Evolutionary conservation across 1,139 yeast genomes (phyloP), one percentile per base, ranked within the genome.

Genomic region (Pichia sp.): DNA sequence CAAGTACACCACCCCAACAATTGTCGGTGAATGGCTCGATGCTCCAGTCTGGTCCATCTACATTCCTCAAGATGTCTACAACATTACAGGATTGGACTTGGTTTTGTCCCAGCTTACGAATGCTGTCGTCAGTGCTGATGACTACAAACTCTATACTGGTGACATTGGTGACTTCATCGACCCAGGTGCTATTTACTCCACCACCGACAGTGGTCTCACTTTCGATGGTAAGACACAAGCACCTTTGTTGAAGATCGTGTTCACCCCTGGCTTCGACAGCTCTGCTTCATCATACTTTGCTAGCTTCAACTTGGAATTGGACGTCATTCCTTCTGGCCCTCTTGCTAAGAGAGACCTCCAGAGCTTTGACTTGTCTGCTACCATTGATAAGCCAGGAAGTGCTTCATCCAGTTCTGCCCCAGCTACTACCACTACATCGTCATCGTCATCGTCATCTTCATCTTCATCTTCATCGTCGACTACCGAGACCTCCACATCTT

Each of bases 211-310:
- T 12, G 50, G 52, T 43, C 31, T 55, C 10, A 34, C 23, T 12
- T 56, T 56, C 21, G 47, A 49, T 28, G 59, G 59, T 48, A 48
- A 39, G 34, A 49, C 58, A 9, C 43, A 49, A 34, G 58, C 52
- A 42, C 59, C 59, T 12, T 45, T 54, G 19, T 45, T 57, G n/a
- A 51, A 48, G 16, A 22, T 54, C n/a, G 34, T 36, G 13, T 30
- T 48, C 37, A 12, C 39, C 21, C 53, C 57, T 40, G n/a, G 21
- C 4, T 12, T 25, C 26, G 52, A 49, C 12, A 2, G 9, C 3
- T 16, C 26, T 9, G 40, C 23, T 16, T 21, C 46, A 4, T 12
- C 28, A 13, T 53, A 44, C 8, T 3, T n/a, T 16, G 58, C 23
- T n/a, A 34, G 13, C 13, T 55, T 53, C 30, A 30, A 19, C 12